Evolutionary conservation across 2,329 filamentous ascomycete species (phyloP), one percentile per base, ranked within the genome.

Genomic region (Elsinoe fawcettii): DNA sequence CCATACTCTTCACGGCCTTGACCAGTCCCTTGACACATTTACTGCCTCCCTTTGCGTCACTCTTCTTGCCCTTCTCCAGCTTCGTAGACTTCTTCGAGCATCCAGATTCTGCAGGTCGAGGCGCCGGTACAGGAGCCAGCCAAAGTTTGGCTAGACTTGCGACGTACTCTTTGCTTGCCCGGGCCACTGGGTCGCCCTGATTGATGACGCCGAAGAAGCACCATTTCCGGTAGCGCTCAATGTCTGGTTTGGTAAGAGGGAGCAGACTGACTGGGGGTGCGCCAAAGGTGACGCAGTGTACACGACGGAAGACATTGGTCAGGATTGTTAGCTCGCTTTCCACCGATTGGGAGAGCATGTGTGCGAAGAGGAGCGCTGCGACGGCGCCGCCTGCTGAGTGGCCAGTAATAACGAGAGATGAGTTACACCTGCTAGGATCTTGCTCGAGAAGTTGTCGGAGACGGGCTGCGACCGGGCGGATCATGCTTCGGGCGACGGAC

Each of bases 231-330:
- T 76, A 68, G 9, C 66, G 62, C 39, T 65, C 64, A 11, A 68
- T 63, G 2, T 63, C 64, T 0, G 86, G 84, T 62, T 81, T 86
- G 25, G 76, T 66, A 1, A 95, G 72, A 0, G 89, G 87, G 1
- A 87, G 75, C 0, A 90, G 76, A 18, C 84, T 86, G 1, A 95
- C 77, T 0, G 90, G 89, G 1, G 90, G 90, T 0, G 88, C 80
- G n/a, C 90, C 90, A 63, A 95, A 95, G 0, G 86, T 91, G 39
- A 95, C 75, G 71, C 90, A 95, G 70, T 95, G 89, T 2, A 95
- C 79, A 41, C 88, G 78, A 66, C 85, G 86, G 73, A 95, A 93
- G 70, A 72, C 84, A 1, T 77, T 78, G 0, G 86, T 84, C 3
- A 95, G 77, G 30, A 75, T 69, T 60, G 80, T 88, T 43, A 95